Evolutionary conservation across 305 asterid genomes (phyloP).

Genomic region (Petunia hybrid): DNA sequence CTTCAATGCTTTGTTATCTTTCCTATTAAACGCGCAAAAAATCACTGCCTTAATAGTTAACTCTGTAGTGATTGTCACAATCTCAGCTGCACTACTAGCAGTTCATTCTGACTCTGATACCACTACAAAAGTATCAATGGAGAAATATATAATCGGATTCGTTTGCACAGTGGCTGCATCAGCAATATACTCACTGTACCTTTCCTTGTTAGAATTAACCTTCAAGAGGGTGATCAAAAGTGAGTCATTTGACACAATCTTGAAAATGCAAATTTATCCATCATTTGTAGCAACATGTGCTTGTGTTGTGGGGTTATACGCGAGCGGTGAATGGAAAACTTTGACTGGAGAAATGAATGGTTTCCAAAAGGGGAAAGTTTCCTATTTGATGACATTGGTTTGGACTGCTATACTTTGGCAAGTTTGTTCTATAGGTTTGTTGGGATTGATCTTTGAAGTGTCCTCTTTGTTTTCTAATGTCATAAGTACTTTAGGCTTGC

Average conservation of each 20-base stretch:
- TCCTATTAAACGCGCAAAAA: slow-evolving; percentile 32
- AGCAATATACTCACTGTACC: slow-evolving; percentile 30
- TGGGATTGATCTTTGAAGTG: slow-evolving; percentile 45
- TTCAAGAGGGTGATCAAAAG: too few species aligned
- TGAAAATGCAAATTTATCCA: too few species aligned
- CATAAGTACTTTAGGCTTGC: slow-evolving; percentile 34
- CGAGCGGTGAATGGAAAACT: too few species aligned
- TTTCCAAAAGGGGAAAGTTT: not conserved
- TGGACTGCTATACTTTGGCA: slow-evolving; percentile 38
- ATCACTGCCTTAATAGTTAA: slow-evolving; percentile 30
- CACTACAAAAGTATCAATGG: slow-evolving; percentile 24
- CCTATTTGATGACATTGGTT: slow-evolving; percentile 41
- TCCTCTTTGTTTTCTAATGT: slow-evolving; percentile 46
- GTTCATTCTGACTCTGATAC: slow-evolving; percentile 37
- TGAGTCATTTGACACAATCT: too few species aligned
- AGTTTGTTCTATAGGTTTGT: not conserved
- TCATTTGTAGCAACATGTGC: too few species aligned
- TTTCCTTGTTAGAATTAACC: slow-evolving; percentile 25
- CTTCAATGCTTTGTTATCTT: slow-evolving; percentile 44
- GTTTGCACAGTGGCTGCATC: slow-evolving; percentile 41
- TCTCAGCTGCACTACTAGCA: slow-evolving; percentile 43
- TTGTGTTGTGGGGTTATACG: too few species aligned
- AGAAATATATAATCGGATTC: slow-evolving; percentile 37
- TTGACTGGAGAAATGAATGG: too few species aligned
- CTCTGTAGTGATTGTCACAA: slow-evolving; percentile 38